Evolutionary conservation across 176 grass and related monocot genomes (phyloP), one percentile per base, ranked within the genome.

Genomic region (Carex scoparia): DNA sequence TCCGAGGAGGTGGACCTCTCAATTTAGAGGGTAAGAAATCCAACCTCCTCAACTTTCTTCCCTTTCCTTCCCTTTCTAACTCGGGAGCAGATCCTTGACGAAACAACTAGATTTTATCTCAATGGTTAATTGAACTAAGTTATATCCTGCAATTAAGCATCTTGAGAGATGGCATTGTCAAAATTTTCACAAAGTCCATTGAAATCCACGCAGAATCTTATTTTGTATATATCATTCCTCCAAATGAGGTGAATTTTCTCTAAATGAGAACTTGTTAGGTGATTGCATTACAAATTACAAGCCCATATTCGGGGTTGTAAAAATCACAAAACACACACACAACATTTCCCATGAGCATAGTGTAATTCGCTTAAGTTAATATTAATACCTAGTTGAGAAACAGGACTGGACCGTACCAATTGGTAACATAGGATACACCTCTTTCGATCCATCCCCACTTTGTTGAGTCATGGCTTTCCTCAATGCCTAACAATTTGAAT

Each of bases 361-460:
- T 65, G 18, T 3, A 76, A 53, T 76, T 75, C 53, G 4, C 49
- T 37, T 19, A 54, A 28, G 15, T 40, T 30, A 65, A 33, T 44
- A 49, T 61, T 65, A 65, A 79, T 75, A 98, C 95, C 95, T 94
- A 35, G 91, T 98, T 49, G 89, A 92, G 89, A 98, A 98, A 84
- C 95, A 98, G 42, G 95, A 98, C 66, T 84, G 83, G 49, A 92
- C 93, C 0, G 38, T 90, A 12, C 93, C 93, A 7, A 98, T 98
- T 2, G 95, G 84, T 37, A 79, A 69, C 93, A 95, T 94, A 15
- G 93, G 91, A 85, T 91, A 98, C 3, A 14, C 82, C 44, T 86
- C 80, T 49, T 84, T 87, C 9, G 49, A 71, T 16, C 31, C 32
- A 15, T 49, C 70, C 67, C 83, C 13, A 74, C 76, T 90, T 37